A percentile compares a stretch with the other conserved stretches of the same genome.
Evolutionary conservation across 75 land plant genomes (phyloP).

Genomic region (Pseudotsuga menziesii): DNA sequence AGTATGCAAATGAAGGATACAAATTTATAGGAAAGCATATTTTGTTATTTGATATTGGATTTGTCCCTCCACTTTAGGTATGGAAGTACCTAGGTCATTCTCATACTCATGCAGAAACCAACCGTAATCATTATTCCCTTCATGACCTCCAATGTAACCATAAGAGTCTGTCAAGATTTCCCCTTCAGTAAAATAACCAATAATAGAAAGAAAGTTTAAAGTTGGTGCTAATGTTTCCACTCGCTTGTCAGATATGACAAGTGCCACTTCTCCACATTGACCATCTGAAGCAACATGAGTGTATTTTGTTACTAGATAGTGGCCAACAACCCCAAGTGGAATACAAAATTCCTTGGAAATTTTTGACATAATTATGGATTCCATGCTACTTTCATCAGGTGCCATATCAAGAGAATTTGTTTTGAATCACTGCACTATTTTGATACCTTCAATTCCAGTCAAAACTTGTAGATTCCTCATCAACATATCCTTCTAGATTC

Average conservation of each 20-base stretch:
- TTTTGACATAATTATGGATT: conserved; percentile 81
- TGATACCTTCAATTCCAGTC: conserved; percentile 88
- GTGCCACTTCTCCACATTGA: conserved; percentile 83
- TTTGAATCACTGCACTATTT: conserved; percentile 97
- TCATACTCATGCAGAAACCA: conserved; percentile 94
- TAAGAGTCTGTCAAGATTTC: conserved; percentile 90
- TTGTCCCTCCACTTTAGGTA: conserved; percentile 65
- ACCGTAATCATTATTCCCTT: conserved; percentile 81
- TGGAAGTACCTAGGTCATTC: conserved; percentile 45
- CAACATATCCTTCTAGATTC: no score
- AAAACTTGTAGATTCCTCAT: no score
- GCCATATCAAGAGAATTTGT: conserved; percentile 34
- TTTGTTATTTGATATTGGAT: conserved; percentile 79
- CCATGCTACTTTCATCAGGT: conserved; percentile 53
- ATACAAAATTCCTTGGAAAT: conserved; percentile 92
- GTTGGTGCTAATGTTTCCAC: conserved; percentile 93
- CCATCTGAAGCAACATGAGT: conserved; percentile 92
- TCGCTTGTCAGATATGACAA: conserved; percentile 59
- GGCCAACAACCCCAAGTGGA: conserved; percentile 88
- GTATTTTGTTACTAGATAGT: conserved; percentile 84
- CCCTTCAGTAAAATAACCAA: conserved; percentile 80
- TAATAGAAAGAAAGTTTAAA: conserved; percentile 80
- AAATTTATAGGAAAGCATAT: conserved; percentile 71
- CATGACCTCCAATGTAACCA: conserved; percentile 96
- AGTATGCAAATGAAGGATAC: conserved; percentile 85